Percentiles rank a stretch among this genome's conserved stretches.
These are phyloP conservation scores for Yamadazyma insecticola DNA, from an alignment of 805 yeast genomes.

Conservation along the genomic window DNA sequence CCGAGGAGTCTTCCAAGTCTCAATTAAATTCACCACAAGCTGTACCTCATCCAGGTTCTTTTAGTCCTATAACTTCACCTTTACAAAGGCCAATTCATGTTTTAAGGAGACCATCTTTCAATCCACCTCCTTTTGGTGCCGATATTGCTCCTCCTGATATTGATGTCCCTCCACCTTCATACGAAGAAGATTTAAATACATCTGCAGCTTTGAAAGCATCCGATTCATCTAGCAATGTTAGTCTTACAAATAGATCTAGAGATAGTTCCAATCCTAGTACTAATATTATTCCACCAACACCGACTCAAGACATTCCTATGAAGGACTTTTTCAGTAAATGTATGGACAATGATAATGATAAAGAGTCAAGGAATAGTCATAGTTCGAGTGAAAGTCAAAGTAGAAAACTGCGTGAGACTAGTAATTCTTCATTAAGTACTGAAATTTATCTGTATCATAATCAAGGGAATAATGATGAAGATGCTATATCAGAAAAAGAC, in stretches of 20 bases:
- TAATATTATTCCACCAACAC: neutral
- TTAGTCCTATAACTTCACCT: conserved; percentile 41
- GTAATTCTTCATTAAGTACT: neutral
- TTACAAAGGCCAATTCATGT: conserved; percentile 48
- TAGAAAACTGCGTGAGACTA: neutral
- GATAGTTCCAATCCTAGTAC: conserved; percentile 1
- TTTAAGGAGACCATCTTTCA: conserved; percentile 49
- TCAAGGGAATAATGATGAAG: conserved; percentile 2
- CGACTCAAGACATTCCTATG: conserved; percentile 4
- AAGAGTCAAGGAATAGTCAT: conserved; percentile 8
- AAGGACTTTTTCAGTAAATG: no score
- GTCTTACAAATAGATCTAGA: conserved; percentile 1
- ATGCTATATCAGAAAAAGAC: no score
- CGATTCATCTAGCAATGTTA: neutral
- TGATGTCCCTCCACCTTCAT: conserved; percentile 27
- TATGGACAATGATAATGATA: no score
- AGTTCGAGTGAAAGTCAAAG: conserved; percentile 8
- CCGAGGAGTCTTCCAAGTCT: conserved; percentile 27
- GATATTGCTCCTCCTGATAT: conserved; percentile 13
- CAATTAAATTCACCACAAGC: conserved; percentile 63
- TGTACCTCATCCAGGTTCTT: conserved; percentile 40
- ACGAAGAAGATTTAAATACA: conserved; percentile 14
- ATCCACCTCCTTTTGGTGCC: conserved; percentile 60
- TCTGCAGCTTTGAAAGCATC: neutral
- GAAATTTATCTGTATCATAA: neutral